Conservation (phyloP, 225 moss, liverwort and hornwort genomes). For the Asterella californica region DNA sequence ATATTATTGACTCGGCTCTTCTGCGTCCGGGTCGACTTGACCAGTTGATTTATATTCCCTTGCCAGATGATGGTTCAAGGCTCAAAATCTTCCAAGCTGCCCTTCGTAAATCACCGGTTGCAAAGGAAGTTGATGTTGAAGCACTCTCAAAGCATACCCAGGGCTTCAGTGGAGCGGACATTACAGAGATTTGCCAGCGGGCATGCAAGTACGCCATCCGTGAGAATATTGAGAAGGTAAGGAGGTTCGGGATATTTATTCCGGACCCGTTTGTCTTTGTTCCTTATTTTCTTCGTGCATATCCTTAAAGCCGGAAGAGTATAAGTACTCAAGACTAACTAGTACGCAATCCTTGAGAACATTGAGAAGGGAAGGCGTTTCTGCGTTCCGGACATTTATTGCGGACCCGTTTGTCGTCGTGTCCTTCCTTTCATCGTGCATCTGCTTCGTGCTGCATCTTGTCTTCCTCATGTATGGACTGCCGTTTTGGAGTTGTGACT, state of each 20-base stretch:
- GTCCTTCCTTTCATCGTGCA: too few relatives aligned
- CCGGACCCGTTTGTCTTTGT: too few relatives aligned
- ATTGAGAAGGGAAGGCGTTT: too few relatives aligned
- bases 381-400: too few relatives aligned
- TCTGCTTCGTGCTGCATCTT: too few relatives aligned
- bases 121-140: slow-evolving; percentile 90
- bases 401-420: too few relatives aligned
- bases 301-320: too few relatives aligned
- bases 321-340: too few relatives aligned
- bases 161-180: slow-evolving; percentile 95
- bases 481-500: too few relatives aligned
- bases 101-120: slow-evolving; percentile 45
- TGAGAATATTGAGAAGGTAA: slow-evolving; percentile 88
- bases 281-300: too few relatives aligned
- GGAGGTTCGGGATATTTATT: not conserved
- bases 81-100: slow-evolving; percentile 40
- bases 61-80: slow-evolving; percentile 36
- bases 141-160: slow-evolving; percentile 80
- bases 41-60: slow-evolving; percentile 59
- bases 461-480: too few relatives aligned
- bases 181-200: slow-evolving; percentile 93
- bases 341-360: too few relatives aligned
- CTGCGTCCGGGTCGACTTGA: slow-evolving; percentile 84
- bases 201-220: slow-evolving; percentile 85
- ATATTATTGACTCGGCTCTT: slow-evolving; percentile 84